Evolutionary conservation across 768 basidiomycete species (phyloP).

Genomic region (Mycena rebaudengoi): DNA sequence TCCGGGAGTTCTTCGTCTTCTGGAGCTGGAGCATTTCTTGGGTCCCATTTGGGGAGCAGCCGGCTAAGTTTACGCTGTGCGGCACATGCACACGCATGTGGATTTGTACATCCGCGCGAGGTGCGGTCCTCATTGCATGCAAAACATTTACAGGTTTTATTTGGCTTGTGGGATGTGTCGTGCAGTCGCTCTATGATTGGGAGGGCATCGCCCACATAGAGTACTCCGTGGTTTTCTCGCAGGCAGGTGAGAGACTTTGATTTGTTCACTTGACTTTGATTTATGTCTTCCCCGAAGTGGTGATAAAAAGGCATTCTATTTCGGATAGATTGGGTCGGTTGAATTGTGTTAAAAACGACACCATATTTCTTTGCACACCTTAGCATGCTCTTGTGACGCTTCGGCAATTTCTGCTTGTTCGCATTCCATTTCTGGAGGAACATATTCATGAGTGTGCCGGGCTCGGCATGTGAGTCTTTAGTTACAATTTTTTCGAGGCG

Average conservation of each 20-base stretch:
- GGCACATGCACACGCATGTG: background rate
- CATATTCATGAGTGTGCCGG: background rate
- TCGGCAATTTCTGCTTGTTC: background rate
- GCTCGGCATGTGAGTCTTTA: background rate
- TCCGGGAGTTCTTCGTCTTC: background rate
- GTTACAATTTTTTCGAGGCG: background rate
- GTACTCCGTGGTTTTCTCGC: background rate
- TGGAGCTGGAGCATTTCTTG: background rate
- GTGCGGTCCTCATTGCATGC: background rate
- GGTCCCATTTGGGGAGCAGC: constrained; percentile 1
- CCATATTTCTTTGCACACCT: background rate
- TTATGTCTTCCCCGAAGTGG: background rate
- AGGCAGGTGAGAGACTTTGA: background rate
- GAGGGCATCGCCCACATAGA: background rate
- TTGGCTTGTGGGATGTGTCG: background rate
- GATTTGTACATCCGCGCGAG: background rate
- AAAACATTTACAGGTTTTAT: background rate
- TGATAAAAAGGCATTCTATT: background rate
- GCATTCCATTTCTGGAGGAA: constrained; percentile 4
- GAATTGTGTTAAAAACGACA: background rate
- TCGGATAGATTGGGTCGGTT: background rate
- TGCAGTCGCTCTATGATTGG: background rate
- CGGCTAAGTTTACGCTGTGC: background rate
- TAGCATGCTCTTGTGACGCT: background rate
- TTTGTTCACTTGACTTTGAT: background rate